Evolutionary conservation across 2,329 filamentous ascomycete species (phyloP).

Genomic region (Penicillium sp.): DNA sequence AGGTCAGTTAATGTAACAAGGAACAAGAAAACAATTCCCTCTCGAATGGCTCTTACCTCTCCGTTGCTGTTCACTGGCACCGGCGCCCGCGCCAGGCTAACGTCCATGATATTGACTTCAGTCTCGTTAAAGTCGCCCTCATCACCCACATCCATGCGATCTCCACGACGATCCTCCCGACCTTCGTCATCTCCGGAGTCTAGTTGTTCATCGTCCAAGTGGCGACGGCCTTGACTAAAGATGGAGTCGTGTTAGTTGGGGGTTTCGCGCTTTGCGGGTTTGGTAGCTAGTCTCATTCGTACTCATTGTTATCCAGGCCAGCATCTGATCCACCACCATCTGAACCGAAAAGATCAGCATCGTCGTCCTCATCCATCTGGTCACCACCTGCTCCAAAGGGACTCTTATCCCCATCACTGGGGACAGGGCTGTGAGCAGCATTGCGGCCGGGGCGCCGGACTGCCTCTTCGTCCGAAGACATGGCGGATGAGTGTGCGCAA

Average conservation of each 20-base stretch:
- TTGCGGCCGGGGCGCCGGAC: conserved; percentile 40
- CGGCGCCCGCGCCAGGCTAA: conserved; percentile 61
- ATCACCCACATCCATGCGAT: conserved; percentile 50
- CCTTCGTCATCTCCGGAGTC: conserved; percentile 67
- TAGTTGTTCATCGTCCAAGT: conserved; percentile 64
- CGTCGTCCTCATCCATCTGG: conserved; percentile 40
- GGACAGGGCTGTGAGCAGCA: conserved; percentile 27
- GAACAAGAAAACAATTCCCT: neutral
- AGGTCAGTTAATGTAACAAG: conserved; percentile 2
- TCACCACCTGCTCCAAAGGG: conserved; percentile 8
- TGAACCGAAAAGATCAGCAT: conserved; percentile 53
- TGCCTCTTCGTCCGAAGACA: conserved; percentile 46
- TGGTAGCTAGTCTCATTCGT: conserved; percentile 12
- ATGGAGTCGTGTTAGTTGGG: conserved; percentile 15
- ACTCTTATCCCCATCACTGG: conserved; percentile 30
- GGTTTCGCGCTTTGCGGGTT: neutral
- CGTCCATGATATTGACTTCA: conserved; percentile 58
- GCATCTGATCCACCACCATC: conserved; percentile 48
- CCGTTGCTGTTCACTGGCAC: conserved; percentile 56
- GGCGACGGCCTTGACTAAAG: conserved; percentile 44
- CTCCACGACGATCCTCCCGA: conserved; percentile 56
- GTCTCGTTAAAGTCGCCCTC: conserved; percentile 47
- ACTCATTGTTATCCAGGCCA: conserved; percentile 41
- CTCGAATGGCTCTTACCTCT: too few relatives aligned
- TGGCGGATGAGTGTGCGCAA: conserved; percentile 14